Evolutionary conservation across 805 yeast genomes (phyloP).

Genomic region (Myxozyma neotropica): DNA sequence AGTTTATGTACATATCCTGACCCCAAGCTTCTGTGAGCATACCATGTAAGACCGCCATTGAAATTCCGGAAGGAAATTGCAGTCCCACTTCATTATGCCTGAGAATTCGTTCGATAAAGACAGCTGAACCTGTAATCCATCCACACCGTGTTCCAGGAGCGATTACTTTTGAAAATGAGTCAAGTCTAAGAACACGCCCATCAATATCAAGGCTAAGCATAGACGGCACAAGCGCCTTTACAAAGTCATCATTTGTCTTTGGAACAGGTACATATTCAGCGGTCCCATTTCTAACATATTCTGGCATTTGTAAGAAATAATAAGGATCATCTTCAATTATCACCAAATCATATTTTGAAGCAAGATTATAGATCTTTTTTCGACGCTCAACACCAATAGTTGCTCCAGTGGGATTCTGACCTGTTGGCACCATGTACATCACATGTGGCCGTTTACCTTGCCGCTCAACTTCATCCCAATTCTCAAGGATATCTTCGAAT

Average conservation of each 20-base stretch:
- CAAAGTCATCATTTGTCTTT: conserved; percentile 43
- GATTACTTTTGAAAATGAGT: conserved; percentile 85
- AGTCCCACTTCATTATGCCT: conserved; percentile 79
- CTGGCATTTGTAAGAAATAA: conserved; percentile 92
- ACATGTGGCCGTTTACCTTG: conserved; percentile 72
- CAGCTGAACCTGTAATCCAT: conserved; percentile 78
- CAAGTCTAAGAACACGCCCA: conserved; percentile 87
- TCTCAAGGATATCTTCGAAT: conserved; percentile 59
- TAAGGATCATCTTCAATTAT: conserved; percentile 97
- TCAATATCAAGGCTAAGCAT: conserved; percentile 76
- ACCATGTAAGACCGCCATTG: conserved; percentile 71
- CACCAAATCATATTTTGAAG: conserved; percentile 81
- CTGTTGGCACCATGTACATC: conserved; percentile 89
- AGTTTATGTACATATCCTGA: conserved; percentile 81
- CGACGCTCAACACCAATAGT: conserved; percentile 79
- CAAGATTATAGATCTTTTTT: conserved; percentile 69
- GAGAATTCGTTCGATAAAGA: conserved; percentile 63
- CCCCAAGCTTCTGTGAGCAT: conserved; percentile 79
- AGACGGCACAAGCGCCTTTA: conserved; percentile 70
- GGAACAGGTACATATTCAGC: conserved; percentile 48
- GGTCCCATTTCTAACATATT: conserved; percentile 48
- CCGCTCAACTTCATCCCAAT: conserved; percentile 60
- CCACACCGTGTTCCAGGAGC: conserved; percentile 92
- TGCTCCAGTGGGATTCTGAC: conserved; percentile 98
- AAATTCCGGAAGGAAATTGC: conserved; percentile 80